A percentile compares a stretch with the other conserved stretches of the same genome.
Evolutionary conservation across 176 grass and related monocot species (phyloP).

Genomic region (Lolium rigidum): DNA sequence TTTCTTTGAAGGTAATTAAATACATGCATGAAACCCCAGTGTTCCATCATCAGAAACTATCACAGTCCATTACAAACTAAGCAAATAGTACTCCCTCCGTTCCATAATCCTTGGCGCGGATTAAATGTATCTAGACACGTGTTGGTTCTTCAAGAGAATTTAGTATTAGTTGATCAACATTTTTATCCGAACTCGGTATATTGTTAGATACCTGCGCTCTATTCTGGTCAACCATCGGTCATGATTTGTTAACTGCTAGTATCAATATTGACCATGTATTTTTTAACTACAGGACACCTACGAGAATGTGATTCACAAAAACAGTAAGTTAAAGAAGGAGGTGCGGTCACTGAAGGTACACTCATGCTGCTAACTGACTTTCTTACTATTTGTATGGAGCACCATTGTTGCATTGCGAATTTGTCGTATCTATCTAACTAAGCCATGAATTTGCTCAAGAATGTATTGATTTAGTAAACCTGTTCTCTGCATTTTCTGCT

Average conservation of each 20-base stretch:
- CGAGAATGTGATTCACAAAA: slow-evolving; percentile 48
- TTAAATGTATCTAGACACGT: background rate
- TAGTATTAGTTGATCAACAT: background rate
- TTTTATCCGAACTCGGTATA: slow-evolving; percentile 11
- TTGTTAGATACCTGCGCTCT: slow-evolving; percentile 1
- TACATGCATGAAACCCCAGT: background rate
- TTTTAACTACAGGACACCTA: slow-evolving; percentile 55
- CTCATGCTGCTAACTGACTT: background rate
- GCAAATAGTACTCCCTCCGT: background rate
- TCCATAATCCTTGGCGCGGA: too few relatives aligned
- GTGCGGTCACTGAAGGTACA: slow-evolving; percentile 61
- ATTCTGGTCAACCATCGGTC: background rate
- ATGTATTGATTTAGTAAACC: background rate
- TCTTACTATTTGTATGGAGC: background rate
- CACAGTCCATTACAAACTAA: slow-evolving; percentile 7
- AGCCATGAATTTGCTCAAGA: background rate
- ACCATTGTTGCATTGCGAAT: background rate
- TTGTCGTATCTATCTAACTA: background rate
- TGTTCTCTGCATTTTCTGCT: slow-evolving; percentile 11
- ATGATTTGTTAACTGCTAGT: slow-evolving; percentile 19
- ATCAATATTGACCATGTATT: background rate
- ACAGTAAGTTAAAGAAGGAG: slow-evolving; percentile 49
- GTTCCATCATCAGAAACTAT: background rate
- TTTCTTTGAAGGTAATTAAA: slow-evolving; percentile 48
- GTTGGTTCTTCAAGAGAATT: background rate